A percentile compares a stretch with the other conserved stretches of the same genome.
Conservation (phyloP, 352 stramenopile species). For the Phytopythium litorale region DNA sequence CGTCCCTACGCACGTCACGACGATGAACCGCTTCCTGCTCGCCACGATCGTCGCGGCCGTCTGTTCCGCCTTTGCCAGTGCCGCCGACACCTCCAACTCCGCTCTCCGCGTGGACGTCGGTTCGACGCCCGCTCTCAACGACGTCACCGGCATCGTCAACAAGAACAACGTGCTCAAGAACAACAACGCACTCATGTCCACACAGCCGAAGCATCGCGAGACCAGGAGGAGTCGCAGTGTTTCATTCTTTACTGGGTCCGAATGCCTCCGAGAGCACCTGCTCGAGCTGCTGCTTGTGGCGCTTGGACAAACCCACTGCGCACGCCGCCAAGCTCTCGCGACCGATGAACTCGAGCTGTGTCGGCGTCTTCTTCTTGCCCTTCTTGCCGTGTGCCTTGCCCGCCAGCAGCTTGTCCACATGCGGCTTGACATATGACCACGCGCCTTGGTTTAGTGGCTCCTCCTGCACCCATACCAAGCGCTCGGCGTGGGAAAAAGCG, state of each 20-base stretch:
- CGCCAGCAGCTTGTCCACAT: conserved; percentile 67
- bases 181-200: conserved; percentile 1
- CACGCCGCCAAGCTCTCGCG: conserved; percentile 67
- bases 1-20: neutral
- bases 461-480: conserved; percentile 79
- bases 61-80: neutral
- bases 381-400: conserved; percentile 32
- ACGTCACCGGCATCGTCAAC: too few relatives aligned
- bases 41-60: neutral
- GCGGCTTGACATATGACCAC: conserved; percentile 64
- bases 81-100: too few relatives aligned
- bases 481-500: conserved; percentile 60
- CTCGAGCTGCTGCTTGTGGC: conserved; percentile 56
- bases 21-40: neutral
- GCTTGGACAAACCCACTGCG: conserved; percentile 70
- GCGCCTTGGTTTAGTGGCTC: conserved; percentile 80
- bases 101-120: too few relatives aligned
- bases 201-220: neutral
- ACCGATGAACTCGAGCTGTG: conserved; percentile 57
- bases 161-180: conserved; percentile 2
- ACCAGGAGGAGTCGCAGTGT: neutral
- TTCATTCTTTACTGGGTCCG: conserved; percentile 6
- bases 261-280: conserved; percentile 68
- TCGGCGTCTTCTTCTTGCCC: conserved; percentile 12
- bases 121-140: too few relatives aligned